A percentile compares a stretch with the other conserved stretches of the same genome.
These are phyloP conservation scores for Flaveria robusta DNA, from an alignment of 129 eudicot species.

Conservation along the genomic window DNA sequence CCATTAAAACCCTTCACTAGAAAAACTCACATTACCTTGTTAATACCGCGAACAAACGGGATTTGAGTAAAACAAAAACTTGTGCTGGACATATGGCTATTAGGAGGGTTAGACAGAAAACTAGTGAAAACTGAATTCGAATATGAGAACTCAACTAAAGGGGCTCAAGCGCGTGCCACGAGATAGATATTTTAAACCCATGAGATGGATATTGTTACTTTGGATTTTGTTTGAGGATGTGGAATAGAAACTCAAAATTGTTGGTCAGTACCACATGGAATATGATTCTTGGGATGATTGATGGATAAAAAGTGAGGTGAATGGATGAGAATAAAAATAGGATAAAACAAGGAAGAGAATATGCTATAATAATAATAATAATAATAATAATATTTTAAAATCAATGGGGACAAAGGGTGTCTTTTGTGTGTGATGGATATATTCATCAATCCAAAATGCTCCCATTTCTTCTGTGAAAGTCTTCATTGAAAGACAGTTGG, in stretches of 20 bases:
- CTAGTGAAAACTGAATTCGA: too few relatives aligned
- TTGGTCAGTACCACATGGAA: constrained; percentile 13
- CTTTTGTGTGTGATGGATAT: constrained; percentile 22
- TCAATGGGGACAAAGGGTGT: constrained; percentile 6
- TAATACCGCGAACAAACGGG: too few relatives aligned
- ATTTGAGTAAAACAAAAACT: too few relatives aligned
- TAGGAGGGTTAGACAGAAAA: too few relatives aligned
- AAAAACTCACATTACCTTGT: too few relatives aligned
- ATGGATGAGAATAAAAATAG: constrained; percentile 20
- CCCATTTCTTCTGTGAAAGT: constrained; percentile 39
- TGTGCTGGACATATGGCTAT: too few relatives aligned
- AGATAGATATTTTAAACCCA: background rate
- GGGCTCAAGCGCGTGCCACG: too few relatives aligned
- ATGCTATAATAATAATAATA: background rate
- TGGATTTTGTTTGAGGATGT: background rate
- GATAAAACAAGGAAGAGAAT: background rate
- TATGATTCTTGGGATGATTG: background rate
- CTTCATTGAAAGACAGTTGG: constrained; percentile 27
- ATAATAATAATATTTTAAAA: background rate
- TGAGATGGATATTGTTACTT: background rate
- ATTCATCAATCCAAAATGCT: constrained; percentile 47
- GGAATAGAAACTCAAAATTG: background rate
- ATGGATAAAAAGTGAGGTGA: constrained; percentile 4
- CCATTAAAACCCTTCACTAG: too few relatives aligned
- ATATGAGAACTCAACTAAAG: too few relatives aligned